Evolutionary conservation across 2,329 filamentous ascomycete genomes (phyloP).

Genomic region (Fusarium sp.): DNA sequence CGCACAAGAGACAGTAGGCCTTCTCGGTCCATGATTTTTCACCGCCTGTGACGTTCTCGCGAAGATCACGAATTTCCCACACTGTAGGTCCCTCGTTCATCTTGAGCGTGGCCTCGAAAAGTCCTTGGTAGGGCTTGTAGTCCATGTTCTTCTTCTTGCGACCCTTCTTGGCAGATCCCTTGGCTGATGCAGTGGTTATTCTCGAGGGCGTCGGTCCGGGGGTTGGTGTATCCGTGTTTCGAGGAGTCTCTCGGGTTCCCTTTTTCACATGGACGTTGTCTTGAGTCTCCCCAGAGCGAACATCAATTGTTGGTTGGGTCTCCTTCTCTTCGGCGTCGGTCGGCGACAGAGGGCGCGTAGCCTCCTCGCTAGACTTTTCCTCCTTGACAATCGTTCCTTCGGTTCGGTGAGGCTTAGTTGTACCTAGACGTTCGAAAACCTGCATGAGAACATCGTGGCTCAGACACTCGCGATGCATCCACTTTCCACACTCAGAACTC

Average conservation of each 20-base stretch:
- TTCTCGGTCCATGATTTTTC: slow-evolving; percentile 65
- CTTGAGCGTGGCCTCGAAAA: slow-evolving; percentile 62
- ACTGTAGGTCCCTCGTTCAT: slow-evolving; percentile 59
- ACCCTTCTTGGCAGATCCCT: slow-evolving; percentile 47
- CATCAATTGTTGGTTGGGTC: slow-evolving; percentile 63
- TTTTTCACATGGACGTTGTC: slow-evolving; percentile 53
- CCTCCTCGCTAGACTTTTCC: slow-evolving; percentile 48
- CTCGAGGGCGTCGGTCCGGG: slow-evolving; percentile 44
- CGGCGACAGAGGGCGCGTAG: slow-evolving; percentile 60
- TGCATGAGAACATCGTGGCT: slow-evolving; percentile 63
- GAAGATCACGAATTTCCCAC: slow-evolving; percentile 64
- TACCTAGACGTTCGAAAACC: slow-evolving; percentile 62
- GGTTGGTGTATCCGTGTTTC: slow-evolving; percentile 46
- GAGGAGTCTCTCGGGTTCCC: slow-evolving; percentile 43
- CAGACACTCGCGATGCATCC: slow-evolving; percentile 74
- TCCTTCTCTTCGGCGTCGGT: slow-evolving; percentile 62
- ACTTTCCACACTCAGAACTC: slow-evolving; percentile 63
- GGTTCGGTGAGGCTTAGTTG: slow-evolving; percentile 59
- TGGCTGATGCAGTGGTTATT: slow-evolving; percentile 36
- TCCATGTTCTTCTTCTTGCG: slow-evolving; percentile 53
- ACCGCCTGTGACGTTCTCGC: slow-evolving; percentile 58
- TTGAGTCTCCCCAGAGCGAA: slow-evolving; percentile 58
- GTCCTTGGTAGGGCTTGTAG: slow-evolving; percentile 60
- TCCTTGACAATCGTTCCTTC: slow-evolving; percentile 53
- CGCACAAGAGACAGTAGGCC: slow-evolving; percentile 61